Evolutionary conservation across 495 filamentous ascomycete genomes (phyloP), one percentile per base, ranked within the genome.

Genomic region (Penicillium fimorum): DNA sequence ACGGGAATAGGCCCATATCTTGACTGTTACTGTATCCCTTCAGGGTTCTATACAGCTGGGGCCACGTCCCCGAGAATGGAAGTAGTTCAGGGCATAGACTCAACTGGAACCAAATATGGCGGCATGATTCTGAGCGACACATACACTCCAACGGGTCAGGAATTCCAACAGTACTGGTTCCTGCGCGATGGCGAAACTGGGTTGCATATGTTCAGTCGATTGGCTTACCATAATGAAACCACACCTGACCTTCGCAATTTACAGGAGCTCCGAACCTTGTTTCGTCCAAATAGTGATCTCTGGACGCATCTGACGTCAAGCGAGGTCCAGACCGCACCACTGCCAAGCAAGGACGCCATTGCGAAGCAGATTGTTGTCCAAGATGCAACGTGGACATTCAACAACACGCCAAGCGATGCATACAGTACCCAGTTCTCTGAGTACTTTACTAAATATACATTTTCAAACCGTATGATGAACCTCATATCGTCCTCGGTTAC

Each of bases 391-490:
- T 84, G 79, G 75, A 76, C 78, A 53, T 69, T 84, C 15, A 79
- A 76, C 40, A 79, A 79, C 46, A 75, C 77, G 0, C 71, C 77
- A 0, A 58, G 67, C 40, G 80, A 85, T 61, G 57, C 71, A 1
- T 84, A 84, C 58, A 76, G 78, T 11, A 58, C 68, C 5, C 71
- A 82, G 43, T 76, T 79, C 42, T 74, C 79, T 0, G 76, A 82
- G 48, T 85, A 83, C 56, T 84, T 84, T 47, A 84, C 81, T 17
- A 85, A 85, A 54, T 84, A 85, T 53, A 77, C 79, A 0, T 84
- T 84, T 47, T 65, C 72, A 0, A 77, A 76, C 38, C 63, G 69
- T 71, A 52, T 17, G 55, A 13, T 4, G 11, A 18, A 15, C 22
- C 5, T 27, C 18, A 6, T 22, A n/a, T 47, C 35, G 0, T 20